These are phyloP conservation scores for Margaritispora aquatica DNA, from an alignment of 495 filamentous ascomycete genomes.

Conservation along the genomic window DNA sequence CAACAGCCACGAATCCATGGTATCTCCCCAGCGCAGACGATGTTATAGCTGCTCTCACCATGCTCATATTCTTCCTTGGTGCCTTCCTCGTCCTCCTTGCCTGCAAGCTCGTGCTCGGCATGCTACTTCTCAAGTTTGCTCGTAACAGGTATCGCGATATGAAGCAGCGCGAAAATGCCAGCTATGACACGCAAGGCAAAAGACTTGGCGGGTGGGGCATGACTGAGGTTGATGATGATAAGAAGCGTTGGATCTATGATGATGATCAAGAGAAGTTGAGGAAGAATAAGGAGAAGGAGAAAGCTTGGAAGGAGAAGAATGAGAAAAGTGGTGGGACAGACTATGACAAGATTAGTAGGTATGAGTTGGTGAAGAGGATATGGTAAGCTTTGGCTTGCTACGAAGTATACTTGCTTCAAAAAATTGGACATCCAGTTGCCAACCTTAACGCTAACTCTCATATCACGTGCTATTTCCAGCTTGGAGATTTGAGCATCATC, in stretches of 20 bases:
- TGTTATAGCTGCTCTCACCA: constrained; percentile 60
- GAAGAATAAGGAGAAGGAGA: constrained; percentile 64
- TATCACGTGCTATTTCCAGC: too few relatives aligned
- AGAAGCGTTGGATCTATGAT: constrained; percentile 77
- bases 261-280: constrained; percentile 71
- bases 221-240: constrained; percentile 83
- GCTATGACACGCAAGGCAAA: constrained; percentile 60
- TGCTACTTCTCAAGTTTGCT: constrained; percentile 68
- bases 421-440: too few relatives aligned
- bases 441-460: too few relatives aligned
- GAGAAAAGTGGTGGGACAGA: constrained; percentile 46
- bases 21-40: constrained; percentile 50
- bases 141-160: constrained; percentile 72
- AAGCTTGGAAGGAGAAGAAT: constrained; percentile 45
- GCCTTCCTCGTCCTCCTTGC: constrained; percentile 73
- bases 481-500: too few relatives aligned
- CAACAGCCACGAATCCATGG: constrained; percentile 35
- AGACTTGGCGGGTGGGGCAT: constrained; percentile 76
- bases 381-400: constrained; percentile 49
- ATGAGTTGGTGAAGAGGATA: constrained; percentile 94
- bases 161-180: constrained; percentile 60
- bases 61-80: constrained; percentile 72
- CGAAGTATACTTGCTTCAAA: background rate
- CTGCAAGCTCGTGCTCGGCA: constrained; percentile 77
- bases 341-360: constrained; percentile 68